A percentile compares a stretch with the other conserved stretches of the same genome.
These are phyloP conservation scores for Yarrowia deformans DNA, from an alignment of 805 yeast genomes.

Conservation along the genomic window DNA sequence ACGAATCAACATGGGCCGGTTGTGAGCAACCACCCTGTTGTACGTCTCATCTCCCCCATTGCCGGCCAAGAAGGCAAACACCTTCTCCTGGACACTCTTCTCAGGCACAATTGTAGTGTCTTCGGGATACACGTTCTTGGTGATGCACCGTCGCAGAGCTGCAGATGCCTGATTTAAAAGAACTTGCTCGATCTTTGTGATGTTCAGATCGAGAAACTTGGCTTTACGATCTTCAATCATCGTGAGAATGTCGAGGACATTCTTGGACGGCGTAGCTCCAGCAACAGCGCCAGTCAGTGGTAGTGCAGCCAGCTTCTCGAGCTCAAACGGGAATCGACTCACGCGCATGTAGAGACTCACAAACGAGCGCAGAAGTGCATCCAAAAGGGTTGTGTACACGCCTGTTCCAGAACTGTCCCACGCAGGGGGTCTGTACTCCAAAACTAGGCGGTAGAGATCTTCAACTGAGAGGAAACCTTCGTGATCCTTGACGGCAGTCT, in stretches of 20 bases:
- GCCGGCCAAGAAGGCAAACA: conserved; percentile 1
- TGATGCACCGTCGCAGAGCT: conserved; percentile 14
- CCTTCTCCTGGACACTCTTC: conserved; percentile 13
- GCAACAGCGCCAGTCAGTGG: not conserved
- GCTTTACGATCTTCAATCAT: not conserved
- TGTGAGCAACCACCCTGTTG: conserved; percentile 20
- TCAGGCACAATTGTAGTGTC: not conserved
- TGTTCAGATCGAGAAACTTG: not conserved
- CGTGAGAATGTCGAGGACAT: not conserved
- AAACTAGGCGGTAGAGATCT: conserved; percentile 15
- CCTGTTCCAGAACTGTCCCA: not conserved
- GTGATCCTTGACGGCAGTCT: not conserved
- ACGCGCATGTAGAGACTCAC: conserved; percentile 24
- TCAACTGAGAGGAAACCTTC: conserved; percentile 3
- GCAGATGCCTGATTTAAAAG: conserved; percentile 15
- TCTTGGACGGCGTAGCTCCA: not conserved
- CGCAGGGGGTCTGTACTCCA: conserved; percentile 3
- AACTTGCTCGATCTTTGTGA: not conserved
- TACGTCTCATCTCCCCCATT: not conserved
- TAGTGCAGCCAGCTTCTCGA: conserved; percentile 13
- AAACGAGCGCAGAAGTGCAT: conserved; percentile 21
- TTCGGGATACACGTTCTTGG: conserved; percentile 18
- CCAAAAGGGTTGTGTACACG: conserved; percentile 9
- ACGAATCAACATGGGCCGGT: conserved; percentile 19
- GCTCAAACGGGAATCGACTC: conserved; percentile 17